A percentile compares a stretch with the other conserved stretches of the same genome.
These are phyloP conservation scores for Barbarea vulgaris DNA, from an alignment of 345 rosid genomes.

Conservation along the genomic window DNA sequence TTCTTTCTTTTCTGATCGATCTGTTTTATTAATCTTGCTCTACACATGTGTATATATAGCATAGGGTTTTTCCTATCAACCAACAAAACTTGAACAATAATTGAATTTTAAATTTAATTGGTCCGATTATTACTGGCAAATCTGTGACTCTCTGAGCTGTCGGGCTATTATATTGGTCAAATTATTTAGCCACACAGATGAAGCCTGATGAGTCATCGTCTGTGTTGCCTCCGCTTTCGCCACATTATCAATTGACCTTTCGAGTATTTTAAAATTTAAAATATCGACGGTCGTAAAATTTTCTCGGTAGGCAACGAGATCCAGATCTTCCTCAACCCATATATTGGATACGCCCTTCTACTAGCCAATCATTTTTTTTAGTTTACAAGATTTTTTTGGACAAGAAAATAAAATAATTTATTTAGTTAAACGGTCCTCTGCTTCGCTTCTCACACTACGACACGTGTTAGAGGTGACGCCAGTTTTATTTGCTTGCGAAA, in stretches of 20 bases:
- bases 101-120: conserved; percentile 33
- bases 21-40: conserved; percentile 15
- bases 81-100: conserved; percentile 42
- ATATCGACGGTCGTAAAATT: conserved; percentile 12
- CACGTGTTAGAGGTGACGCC: conserved; percentile 7
- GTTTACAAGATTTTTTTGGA: not conserved
- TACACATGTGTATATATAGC: conserved; percentile 22
- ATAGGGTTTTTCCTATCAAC: conserved; percentile 32
- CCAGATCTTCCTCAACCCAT: conserved; percentile 45
- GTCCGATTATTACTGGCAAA: conserved; percentile 32
- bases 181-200: conserved; percentile 31
- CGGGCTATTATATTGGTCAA: conserved; percentile 41
- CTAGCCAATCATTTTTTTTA: conserved; percentile 7
- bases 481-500: conserved; percentile 7
- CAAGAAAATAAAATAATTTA: not conserved
- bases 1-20: not conserved
- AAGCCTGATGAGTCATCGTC: conserved; percentile 50
- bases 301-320: conserved; percentile 40
- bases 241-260: conserved; percentile 47
- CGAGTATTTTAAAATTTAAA: conserved; percentile 1
- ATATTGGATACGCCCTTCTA: not conserved
- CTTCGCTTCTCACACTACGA: conserved; percentile 1
- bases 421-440: not conserved
- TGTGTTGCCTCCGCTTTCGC: conserved; percentile 48
- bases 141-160: conserved; percentile 43